Base-by-base conservation (phyloP, 2,329 filamentous ascomycete genomes). In the Botrytis galanthina region DNA sequence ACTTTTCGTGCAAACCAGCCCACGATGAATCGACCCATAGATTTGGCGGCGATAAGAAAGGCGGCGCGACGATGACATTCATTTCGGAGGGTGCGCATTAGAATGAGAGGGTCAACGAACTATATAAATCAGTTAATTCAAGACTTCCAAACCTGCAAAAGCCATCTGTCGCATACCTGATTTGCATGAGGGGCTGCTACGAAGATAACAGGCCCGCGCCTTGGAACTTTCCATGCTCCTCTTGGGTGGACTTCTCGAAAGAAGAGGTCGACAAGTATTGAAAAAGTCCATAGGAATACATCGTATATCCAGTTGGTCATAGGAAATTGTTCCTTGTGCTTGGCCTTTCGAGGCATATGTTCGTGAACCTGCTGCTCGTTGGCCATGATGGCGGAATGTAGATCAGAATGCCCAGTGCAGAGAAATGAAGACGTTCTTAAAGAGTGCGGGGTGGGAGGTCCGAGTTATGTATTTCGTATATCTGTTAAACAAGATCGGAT, bases 101-200 rank as follows among this genome's bases (percentile, higher is more conserved):
- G 88, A 77, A 98, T 92, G 70, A 99, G 88, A 71, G 94, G 95
- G 80, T 99, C 96, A 81, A 98, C 95, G 78, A 99, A 99, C 91
- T 97, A 80, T 70, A 68, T 4, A 29, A 46, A 60, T 39, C 10
- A 10, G 48, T 64, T 62, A 57, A 74, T 75, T 57, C 42, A 73
- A 75, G 32, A 72, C 46, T 46, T 29, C 20, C 66, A n/a, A 22
- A 57, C 22, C 37, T 35, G 60, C 37, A 14, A 54, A 63, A 48
- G 66, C 60, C 70, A 35, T 14, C 37, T 64, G 62, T 16, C 37
- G 83, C 86, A 74, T 84, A 94, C 92, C 88, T 96, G 94, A 82
- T 99, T 99, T 74, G 95, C 95, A 86, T 99, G 96, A 77, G 96
- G 96, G 72, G 95, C 96, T 62, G 95, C 96, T 78, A 99, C 96